These are phyloP conservation scores for Colletotrichum coccodes DNA, from an alignment of 2,329 filamentous ascomycete species.

Conservation along the genomic window DNA sequence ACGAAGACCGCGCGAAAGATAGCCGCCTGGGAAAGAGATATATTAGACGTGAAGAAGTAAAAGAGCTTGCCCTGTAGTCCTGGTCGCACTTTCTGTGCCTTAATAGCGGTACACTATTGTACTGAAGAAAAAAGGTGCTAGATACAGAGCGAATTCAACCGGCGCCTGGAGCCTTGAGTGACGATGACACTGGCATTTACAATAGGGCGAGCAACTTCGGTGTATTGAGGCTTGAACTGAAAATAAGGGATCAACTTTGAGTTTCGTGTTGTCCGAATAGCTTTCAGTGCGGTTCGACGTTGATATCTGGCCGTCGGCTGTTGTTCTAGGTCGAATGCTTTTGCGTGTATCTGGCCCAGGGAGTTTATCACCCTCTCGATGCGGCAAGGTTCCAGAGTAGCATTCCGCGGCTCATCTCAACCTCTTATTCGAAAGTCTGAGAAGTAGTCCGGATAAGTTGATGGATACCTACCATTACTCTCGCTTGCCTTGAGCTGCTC, in stretches of 20 bases:
- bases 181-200: slow-evolving; percentile 19
- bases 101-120: neutral
- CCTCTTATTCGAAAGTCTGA: neutral
- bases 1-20: neutral
- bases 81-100: neutral
- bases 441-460: neutral
- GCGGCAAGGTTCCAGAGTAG: neutral
- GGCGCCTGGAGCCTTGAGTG: neutral
- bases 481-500: slow-evolving; percentile 2
- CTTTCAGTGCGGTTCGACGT: neutral
- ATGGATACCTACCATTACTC: neutral
- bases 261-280: too few species aligned
- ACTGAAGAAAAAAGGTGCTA: slow-evolving; percentile 1
- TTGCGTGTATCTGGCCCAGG: neutral
- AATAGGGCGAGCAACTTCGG: neutral
- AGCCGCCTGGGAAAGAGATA: slow-evolving; percentile 17
- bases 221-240: neutral
- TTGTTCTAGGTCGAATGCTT: neutral
- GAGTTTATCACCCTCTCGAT: neutral
- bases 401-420: neutral
- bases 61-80: neutral
- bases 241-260: neutral
- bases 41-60: neutral
- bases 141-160: neutral
- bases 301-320: neutral